A percentile compares a stretch with the other conserved stretches of the same genome.
phyloP scores from a whole-genome alignment of 2,329 filamentous ascomycete genomes.

The Clonostachys solani region DNA sequence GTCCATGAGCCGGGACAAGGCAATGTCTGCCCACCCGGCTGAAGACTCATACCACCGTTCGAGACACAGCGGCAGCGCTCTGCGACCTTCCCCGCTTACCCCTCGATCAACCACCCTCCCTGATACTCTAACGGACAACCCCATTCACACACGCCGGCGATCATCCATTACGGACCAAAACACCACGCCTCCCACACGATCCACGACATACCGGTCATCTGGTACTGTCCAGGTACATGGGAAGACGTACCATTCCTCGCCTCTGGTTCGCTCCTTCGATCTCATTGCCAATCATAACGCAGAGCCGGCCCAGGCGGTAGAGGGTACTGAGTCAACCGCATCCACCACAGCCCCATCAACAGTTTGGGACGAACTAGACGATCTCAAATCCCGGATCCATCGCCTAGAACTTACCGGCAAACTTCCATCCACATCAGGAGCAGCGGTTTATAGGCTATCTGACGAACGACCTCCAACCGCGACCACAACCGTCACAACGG shows the following conservation, averaged over 20 bases:
- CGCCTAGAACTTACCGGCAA: slow-evolving; percentile 88
- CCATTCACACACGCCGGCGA: slow-evolving; percentile 22
- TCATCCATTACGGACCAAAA: slow-evolving; percentile 45
- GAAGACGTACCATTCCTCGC: slow-evolving; percentile 53
- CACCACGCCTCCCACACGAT: slow-evolving; percentile 30
- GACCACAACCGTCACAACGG: slow-evolving; percentile 83
- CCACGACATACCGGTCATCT: slow-evolving; percentile 34
- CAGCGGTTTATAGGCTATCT: slow-evolving; percentile 68
- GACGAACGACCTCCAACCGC: slow-evolving; percentile 86
- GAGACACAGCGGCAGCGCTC: slow-evolving; percentile 19
- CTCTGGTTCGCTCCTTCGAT: slow-evolving; percentile 42
- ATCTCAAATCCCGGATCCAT: slow-evolving; percentile 88
- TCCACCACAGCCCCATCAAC: slow-evolving; percentile 89
- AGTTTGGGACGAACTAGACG: slow-evolving; percentile 96
- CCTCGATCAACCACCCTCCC: slow-evolving; percentile 25
- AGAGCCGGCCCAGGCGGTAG: slow-evolving; percentile 35
- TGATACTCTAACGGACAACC: slow-evolving; percentile 27
- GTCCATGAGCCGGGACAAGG: slow-evolving; percentile 17
- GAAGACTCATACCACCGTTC: slow-evolving; percentile 26
- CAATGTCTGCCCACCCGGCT: slow-evolving; percentile 28
- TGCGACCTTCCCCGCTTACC: slow-evolving; percentile 4
- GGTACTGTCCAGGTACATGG: slow-evolving; percentile 12
- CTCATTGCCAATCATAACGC: slow-evolving; percentile 14
- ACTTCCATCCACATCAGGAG: slow-evolving; percentile 75
- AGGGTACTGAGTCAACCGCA: slow-evolving; percentile 80